phyloP scores from a whole-genome alignment of 2,329 filamentous ascomycete species.

The Ophiostoma australiae region DNA sequence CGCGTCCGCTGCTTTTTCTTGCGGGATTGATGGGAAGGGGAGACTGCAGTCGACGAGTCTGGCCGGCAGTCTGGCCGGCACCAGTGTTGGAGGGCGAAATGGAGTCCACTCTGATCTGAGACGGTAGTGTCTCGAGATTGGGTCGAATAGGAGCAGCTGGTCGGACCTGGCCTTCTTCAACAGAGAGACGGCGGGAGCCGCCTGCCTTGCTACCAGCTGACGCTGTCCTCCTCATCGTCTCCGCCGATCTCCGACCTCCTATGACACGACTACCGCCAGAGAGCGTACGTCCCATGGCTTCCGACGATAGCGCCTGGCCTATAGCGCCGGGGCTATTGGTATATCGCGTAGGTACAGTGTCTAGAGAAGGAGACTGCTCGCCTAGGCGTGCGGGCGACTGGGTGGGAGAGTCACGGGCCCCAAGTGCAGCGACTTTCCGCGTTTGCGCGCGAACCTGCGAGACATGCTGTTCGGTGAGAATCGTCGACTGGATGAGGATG shows the following conservation, averaged over 20 bases:
- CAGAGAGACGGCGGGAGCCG: conserved; percentile 29
- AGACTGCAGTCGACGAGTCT: conserved; percentile 21
- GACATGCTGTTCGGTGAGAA: conserved; percentile 85
- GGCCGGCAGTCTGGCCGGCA: not conserved
- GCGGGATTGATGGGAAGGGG: conserved; percentile 22
- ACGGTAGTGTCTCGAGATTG: not conserved
- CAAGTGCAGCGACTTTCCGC: conserved; percentile 55
- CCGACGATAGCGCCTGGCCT: conserved; percentile 30
- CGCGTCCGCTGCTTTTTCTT: not conserved
- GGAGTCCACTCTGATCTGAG: not conserved
- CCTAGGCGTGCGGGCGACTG: conserved; percentile 50
- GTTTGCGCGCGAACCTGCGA: conserved; percentile 88
- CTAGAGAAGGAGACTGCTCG: conserved; percentile 25
- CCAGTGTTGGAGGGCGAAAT: not conserved
- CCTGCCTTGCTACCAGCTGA: conserved; percentile 38
- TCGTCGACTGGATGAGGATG: conserved; percentile 86
- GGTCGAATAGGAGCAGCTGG: conserved; percentile 29
- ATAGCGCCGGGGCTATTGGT: conserved; percentile 26
- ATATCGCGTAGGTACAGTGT: not conserved
- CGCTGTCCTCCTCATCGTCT: conserved; percentile 48
- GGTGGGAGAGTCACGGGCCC: conserved; percentile 49
- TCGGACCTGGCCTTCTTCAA: conserved; percentile 16
- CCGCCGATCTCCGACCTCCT: conserved; percentile 29
- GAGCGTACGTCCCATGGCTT: conserved; percentile 48
- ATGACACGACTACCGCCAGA: conserved; percentile 40